Evolutionary conservation across 495 filamentous ascomycete species (phyloP), one percentile per base, ranked within the genome.

Genomic region (Aspergillus bridgeri): DNA sequence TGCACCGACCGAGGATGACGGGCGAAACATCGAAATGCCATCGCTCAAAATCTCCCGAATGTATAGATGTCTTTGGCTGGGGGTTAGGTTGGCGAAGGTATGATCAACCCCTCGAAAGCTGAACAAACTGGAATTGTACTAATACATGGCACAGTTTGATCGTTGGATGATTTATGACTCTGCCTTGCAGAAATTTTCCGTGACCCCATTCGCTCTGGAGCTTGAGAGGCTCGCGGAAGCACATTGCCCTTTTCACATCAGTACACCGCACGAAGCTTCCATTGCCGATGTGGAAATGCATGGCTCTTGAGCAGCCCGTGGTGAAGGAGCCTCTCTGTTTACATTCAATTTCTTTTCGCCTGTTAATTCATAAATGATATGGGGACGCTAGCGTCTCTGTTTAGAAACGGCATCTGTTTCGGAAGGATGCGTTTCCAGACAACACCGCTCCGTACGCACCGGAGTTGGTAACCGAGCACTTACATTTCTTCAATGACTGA

Each of bases 21-120:
- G 90, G 56, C 83, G 89, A 20, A 80, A 83, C 38, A 77, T 89
- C 19, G 92, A 96, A 64, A 69, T 81, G 3, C 74, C 85, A 0
- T 87, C 84, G 2, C 86, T 88, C 74, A 75, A 74, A 11, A 77
- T 83, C n/a, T 71, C 82, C 23, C 75, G 93, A 20, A 84, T 81
- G 57, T 84, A 90, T 51, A 76, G 93, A n/a, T 85, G 90, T 45
- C 68, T 94, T 1, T 93, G 88, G 83, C 70, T 95, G 22, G 89
- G 82, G 0, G 68, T 75, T 42, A 73, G 75, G 22, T 79, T 92
- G 55, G 81, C 88, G 60, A 75, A 59, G 66, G 79, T 81, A 53
- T 49, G 80, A 71, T 27, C 25, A 33, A 42, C 51, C 17, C n/a
- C 25, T 22, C 18, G 20, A 2, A 11, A n/a, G 6, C 27, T 21